Conservation (phyloP, 1,284 basidiomycete species). For the Trametes hirsuta region DNA sequence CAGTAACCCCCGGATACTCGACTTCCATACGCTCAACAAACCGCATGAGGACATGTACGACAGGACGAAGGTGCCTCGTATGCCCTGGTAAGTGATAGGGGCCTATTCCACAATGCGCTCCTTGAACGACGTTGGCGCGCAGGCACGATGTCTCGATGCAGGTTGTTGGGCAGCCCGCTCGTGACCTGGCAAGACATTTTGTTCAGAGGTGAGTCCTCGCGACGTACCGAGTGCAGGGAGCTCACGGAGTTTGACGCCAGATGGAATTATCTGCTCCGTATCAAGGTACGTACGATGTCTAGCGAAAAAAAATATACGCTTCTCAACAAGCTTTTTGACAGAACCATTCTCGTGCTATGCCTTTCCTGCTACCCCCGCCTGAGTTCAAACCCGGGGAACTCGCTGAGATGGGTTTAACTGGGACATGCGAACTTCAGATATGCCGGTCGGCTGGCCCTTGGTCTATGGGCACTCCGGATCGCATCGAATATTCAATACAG, state of each 20-base stretch:
- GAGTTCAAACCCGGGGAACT: slow-evolving; percentile 90
- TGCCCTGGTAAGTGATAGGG: slow-evolving; percentile 82
- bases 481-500: slow-evolving; percentile 92
- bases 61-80: slow-evolving; percentile 84
- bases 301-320: slow-evolving; percentile 8
- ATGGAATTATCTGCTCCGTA: slow-evolving; percentile 91
- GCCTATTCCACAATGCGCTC: not conserved
- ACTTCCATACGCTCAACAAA: slow-evolving; percentile 89
- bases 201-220: slow-evolving; percentile 71
- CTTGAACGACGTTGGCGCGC: not conserved
- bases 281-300: slow-evolving; percentile 66
- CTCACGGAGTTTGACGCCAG: slow-evolving; percentile 39
- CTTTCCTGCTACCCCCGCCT: slow-evolving; percentile 92
- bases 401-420: slow-evolving; percentile 81
- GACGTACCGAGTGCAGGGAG: not conserved
- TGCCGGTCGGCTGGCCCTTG: slow-evolving; percentile 95
- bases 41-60: slow-evolving; percentile 96
- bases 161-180: slow-evolving; percentile 94
- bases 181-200: slow-evolving; percentile 96
- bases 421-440: slow-evolving; percentile 97
- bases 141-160: slow-evolving; percentile 98
- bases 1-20: slow-evolving; percentile 87
- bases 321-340: slow-evolving; percentile 34
- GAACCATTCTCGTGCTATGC: slow-evolving; percentile 93
- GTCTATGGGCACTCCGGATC: slow-evolving; percentile 90